A percentile compares a stretch with the other conserved stretches of the same genome.
These are phyloP conservation scores for Rostrohypoxylon terebratum DNA, from an alignment of 495 filamentous ascomycete genomes.

Conservation along the genomic window DNA sequence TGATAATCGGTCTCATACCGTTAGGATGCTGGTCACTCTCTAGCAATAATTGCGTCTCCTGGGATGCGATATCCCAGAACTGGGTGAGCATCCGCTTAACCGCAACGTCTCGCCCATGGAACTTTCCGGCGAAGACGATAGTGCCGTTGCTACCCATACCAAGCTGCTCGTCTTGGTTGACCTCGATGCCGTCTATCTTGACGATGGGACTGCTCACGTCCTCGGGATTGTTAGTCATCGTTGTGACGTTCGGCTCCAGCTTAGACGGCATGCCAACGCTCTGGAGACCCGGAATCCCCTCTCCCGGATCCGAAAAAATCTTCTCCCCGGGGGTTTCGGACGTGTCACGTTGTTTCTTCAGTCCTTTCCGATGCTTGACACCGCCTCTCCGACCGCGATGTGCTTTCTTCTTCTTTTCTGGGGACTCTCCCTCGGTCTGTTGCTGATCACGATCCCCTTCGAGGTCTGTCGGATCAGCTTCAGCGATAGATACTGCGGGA, in stretches of 20 bases:
- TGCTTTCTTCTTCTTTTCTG: conserved; percentile 77
- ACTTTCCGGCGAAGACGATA: conserved; percentile 84
- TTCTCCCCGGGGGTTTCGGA: conserved; percentile 58
- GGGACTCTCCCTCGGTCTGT: conserved; percentile 42
- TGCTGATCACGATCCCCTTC: conserved; percentile 53
- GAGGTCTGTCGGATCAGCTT: conserved; percentile 56
- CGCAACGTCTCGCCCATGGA: conserved; percentile 90
- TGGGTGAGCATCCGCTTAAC: conserved; percentile 96
- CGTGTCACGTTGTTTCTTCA: conserved; percentile 54
- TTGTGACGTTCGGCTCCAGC: conserved; percentile 69
- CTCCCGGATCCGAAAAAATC: conserved; percentile 44
- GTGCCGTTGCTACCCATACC: conserved; percentile 88
- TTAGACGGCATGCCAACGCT: conserved; percentile 60
- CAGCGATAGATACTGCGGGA: conserved; percentile 25
- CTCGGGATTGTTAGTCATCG: conserved; percentile 59
- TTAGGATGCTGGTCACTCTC: conserved; percentile 97
- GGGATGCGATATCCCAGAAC: conserved; percentile 94
- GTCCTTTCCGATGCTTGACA: conserved; percentile 72
- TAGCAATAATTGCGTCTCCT: conserved; percentile 88
- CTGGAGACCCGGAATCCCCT: conserved; percentile 51
- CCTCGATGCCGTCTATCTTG: conserved; percentile 77
- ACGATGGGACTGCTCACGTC: conserved; percentile 70
- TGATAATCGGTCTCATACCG: conserved; percentile 51
- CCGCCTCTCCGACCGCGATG: conserved; percentile 87
- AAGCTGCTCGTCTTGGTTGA: conserved; percentile 77